phyloP scores from a whole-genome alignment of 2,329 filamentous ascomycete species.

The Pseudogymnoascus sp. region DNA sequence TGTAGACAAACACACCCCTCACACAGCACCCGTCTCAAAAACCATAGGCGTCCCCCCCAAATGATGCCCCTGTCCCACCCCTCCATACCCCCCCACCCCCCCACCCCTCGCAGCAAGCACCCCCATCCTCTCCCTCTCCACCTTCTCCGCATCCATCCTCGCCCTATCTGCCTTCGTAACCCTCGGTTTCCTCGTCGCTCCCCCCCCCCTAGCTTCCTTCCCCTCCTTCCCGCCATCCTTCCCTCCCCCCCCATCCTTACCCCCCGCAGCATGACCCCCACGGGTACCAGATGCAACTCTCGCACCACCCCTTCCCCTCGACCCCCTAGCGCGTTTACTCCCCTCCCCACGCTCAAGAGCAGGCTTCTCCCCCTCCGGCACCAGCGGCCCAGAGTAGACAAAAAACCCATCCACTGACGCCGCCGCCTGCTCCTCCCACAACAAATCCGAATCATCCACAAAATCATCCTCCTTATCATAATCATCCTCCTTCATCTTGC shows the following conservation, averaged over 20 bases:
- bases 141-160: conserved; percentile 72
- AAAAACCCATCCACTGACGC: conserved; percentile 96
- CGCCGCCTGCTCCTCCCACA: conserved; percentile 93
- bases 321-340: conserved; percentile 45
- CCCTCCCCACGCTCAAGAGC: conserved; percentile 53
- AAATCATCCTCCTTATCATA: conserved; percentile 80
- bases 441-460: conserved; percentile 85
- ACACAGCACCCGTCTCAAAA: conserved; percentile 19
- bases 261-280: conserved; percentile 25
- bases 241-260: conserved; percentile 38
- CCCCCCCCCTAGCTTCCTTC: conserved; percentile 67
- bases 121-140: conserved; percentile 53
- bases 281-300: neutral
- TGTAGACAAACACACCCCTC: neutral
- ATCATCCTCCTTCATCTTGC: conserved; percentile 72
- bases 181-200: conserved; percentile 69
- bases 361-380: conserved; percentile 77
- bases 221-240: too few species aligned
- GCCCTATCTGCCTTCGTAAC: conserved; percentile 81
- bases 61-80: conserved; percentile 16
- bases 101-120: conserved; percentile 22
- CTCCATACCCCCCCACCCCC: conserved; percentile 22
- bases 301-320: conserved; percentile 7
- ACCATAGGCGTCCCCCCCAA: conserved; percentile 29
- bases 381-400: conserved; percentile 87